Evolutionary conservation across 805 yeast genomes (phyloP).

Genomic region (Clavispora vitiphila): DNA sequence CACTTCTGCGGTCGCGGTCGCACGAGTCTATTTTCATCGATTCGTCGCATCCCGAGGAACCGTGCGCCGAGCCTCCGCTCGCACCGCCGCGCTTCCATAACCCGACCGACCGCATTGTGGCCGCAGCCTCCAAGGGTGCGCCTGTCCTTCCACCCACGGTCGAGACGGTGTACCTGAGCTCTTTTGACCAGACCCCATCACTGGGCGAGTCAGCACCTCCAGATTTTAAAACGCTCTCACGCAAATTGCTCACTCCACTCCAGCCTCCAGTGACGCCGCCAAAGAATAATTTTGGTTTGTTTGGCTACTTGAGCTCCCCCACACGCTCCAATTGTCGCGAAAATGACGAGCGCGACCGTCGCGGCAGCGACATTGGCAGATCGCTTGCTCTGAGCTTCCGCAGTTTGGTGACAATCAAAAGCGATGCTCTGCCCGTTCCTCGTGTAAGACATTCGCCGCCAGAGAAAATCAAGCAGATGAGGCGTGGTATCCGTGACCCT

Average conservation of each 20-base stretch:
- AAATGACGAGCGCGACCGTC: background rate
- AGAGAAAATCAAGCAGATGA: constrained; percentile 12
- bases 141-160: constrained; percentile 23
- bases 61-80: constrained; percentile 2
- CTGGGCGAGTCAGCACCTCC: background rate
- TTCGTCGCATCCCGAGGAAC: background rate
- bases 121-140: constrained; percentile 12
- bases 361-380: constrained; percentile 21
- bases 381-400: constrained; percentile 28
- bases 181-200: constrained; percentile 3
- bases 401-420: constrained; percentile 16
- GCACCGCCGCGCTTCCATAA: constrained; percentile 25
- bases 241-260: constrained; percentile 5
- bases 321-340: constrained; percentile 7
- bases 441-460: constrained; percentile 10
- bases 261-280: constrained; percentile 7
- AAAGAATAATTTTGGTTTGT: constrained; percentile 17
- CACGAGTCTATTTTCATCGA: constrained; percentile 20
- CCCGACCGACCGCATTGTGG: constrained; percentile 19
- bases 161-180: constrained; percentile 23
- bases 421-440: constrained; percentile 1
- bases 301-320: constrained; percentile 16
- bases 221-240: constrained; percentile 14
- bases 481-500: constrained; percentile 13
- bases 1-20: constrained; percentile 21